Base-by-base conservation (phyloP, 2,329 filamentous ascomycete species). In the Emergomyces orientalis region DNA sequence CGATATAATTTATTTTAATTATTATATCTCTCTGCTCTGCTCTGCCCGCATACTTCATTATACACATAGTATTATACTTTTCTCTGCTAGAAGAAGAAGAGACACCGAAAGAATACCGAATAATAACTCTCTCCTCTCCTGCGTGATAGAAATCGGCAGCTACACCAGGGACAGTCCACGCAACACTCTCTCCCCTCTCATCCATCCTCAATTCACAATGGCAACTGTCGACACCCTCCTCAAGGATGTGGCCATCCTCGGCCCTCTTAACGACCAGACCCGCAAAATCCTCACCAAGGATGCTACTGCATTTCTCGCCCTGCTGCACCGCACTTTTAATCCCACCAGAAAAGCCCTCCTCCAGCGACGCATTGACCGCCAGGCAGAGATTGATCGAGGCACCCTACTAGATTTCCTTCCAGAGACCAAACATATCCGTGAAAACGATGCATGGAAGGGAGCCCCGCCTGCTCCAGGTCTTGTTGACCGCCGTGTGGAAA, bases 241-340 rank as follows among this genome's bases (percentile, higher is more conserved):
- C 69, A 87, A 91, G 77, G 91, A 91, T 78, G 92, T 97, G 73
- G 86, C 87, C 78, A 85, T 97, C 82, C 87, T 91, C 71, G 93
- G 91, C 72, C 78, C 84, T 66, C 80, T 97, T 73, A 86, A 86
- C 72, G 86, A 93, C 64, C 81, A 88, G 70, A 88, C 92, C 76
- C 86, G 86, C 80, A 93, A 96, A 83, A 95, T 99, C 75, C 85
- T 97, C 68, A 96, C 87, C 66, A 93, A 91, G 70, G 85, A 95
- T 68, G 93, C 93, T 62, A 87, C 90, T 67, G 89, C 91, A 66
- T 99, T 97, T 82, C 86, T 99, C 65, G 90, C 93, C 45, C 87
- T 97, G 67, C 86, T 99, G 72, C 94, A 99, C 81, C 88, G 93
- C 74, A 91, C 91, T 67, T 97, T 97, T 84, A 95, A 97, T 77